Percentiles rank a stretch among this genome's conserved stretches.
Conservation (phyloP, 2,329 filamentous ascomycete species). For the Pseudogymnoascus sp. region DNA sequence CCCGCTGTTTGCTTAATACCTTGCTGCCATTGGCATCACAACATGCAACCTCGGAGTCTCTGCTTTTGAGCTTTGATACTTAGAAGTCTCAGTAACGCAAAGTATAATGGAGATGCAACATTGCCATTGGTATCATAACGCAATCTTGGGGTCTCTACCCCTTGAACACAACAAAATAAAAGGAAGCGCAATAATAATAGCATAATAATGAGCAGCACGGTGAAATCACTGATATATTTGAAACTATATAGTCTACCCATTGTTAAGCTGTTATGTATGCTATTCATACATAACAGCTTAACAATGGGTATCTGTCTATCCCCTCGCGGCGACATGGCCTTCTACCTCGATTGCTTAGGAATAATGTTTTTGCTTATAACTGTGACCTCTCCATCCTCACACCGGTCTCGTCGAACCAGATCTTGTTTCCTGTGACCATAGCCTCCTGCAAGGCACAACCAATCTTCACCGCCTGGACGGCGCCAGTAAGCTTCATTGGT, state of each 20-base stretch:
- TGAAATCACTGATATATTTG: neutral
- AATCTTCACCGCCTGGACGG: conserved; percentile 49
- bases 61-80: neutral
- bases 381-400: conserved; percentile 17
- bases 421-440: conserved; percentile 44
- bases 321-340: neutral
- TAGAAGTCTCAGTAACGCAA: neutral
- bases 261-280: too few species aligned
- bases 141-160: neutral
- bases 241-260: neutral
- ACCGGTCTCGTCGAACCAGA: conserved; percentile 47
- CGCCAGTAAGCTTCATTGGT: conserved; percentile 46
- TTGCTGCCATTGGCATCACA: neutral
- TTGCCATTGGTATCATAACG: neutral
- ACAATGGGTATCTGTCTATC: neutral
- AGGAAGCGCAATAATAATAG: neutral
- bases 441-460: conserved; percentile 49
- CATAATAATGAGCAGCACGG: neutral
- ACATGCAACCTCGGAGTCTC: neutral
- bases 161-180: neutral
- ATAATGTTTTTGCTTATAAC: neutral
- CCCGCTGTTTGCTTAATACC: neutral
- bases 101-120: neutral
- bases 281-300: neutral
- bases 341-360: neutral